Conservation (phyloP, 202 grass and related monocot genomes). For the Saccharum hybrid region DNA sequence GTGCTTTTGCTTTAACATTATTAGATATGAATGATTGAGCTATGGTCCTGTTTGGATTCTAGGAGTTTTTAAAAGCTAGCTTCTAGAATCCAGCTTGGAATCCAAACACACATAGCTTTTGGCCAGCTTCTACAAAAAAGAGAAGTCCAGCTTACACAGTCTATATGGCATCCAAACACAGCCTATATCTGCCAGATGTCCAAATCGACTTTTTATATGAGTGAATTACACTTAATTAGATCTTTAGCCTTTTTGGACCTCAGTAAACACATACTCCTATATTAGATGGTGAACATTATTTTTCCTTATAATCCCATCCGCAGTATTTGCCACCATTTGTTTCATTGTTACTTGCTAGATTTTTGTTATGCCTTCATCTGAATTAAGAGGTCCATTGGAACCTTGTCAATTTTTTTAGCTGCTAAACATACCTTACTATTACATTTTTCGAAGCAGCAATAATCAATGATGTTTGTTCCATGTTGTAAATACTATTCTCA, state of each 20-base stretch:
- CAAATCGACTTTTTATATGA: neutral
- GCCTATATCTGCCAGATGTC: neutral
- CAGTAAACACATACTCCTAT: neutral
- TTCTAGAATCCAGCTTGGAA: neutral
- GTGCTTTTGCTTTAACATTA: neutral
- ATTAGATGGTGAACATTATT: neutral
- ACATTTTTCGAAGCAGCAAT: neutral
- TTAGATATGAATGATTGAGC: neutral
- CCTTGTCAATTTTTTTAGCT: neutral
- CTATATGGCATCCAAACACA: neutral
- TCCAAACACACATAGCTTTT: neutral
- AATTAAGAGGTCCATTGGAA: neutral
- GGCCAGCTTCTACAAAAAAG: neutral
- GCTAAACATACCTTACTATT: neutral
- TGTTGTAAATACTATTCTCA: neutral
- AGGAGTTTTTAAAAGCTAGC: neutral
- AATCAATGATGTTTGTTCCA: neutral
- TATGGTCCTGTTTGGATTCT: neutral
- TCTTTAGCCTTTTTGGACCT: neutral
- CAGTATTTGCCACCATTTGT: neutral
- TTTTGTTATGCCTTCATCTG: constrained; percentile 1
- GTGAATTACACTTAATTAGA: neutral
- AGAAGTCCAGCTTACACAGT: neutral
- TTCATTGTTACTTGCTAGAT: neutral
- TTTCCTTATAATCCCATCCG: neutral